Evolutionary conservation across 1,284 basidiomycete species (phyloP).

Genomic region (Naganishia sp.): DNA sequence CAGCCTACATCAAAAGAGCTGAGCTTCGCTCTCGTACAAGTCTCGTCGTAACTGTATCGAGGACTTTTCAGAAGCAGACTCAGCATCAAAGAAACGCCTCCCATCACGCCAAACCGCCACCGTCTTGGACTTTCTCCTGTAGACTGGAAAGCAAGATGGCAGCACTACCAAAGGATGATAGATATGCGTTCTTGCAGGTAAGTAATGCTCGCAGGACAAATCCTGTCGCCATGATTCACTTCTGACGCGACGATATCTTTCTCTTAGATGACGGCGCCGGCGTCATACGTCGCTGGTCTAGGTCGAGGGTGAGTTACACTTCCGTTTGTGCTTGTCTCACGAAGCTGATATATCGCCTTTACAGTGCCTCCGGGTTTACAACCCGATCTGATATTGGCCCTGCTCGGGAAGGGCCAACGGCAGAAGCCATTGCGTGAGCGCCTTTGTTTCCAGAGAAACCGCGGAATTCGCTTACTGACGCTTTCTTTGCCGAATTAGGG

Average conservation of each 20-base stretch:
- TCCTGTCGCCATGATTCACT: not conserved
- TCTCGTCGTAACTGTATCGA: not conserved
- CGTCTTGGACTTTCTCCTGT: too few relatives aligned
- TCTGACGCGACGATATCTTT: not conserved
- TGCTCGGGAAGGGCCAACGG: conserved; percentile 87
- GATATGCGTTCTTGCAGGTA: conserved; percentile 30
- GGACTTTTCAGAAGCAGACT: not conserved
- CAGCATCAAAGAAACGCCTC: not conserved
- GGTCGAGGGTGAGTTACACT: conserved; percentile 73
- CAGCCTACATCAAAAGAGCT: not conserved
- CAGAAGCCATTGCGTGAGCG: conserved; percentile 78
- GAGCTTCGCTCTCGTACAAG: not conserved
- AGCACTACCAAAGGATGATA: conserved; percentile 21
- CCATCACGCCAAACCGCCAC: not conserved
- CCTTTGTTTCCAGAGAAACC: not conserved
- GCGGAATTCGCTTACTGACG: not conserved
- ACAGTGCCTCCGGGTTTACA: conserved; percentile 92
- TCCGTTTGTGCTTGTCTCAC: not conserved
- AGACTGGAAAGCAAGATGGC: conserved; percentile 8
- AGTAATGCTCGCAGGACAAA: not conserved
- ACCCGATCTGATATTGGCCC: conserved; percentile 99
- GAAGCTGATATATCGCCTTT: conserved; percentile 13
- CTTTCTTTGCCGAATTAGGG: conserved; percentile 55
- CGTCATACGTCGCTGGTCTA: conserved; percentile 93
- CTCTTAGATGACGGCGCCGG: conserved; percentile 68